These are phyloP conservation scores for Botryosphaeria agaves DNA, from an alignment of 2,329 filamentous ascomycete genomes.

Conservation along the genomic window DNA sequence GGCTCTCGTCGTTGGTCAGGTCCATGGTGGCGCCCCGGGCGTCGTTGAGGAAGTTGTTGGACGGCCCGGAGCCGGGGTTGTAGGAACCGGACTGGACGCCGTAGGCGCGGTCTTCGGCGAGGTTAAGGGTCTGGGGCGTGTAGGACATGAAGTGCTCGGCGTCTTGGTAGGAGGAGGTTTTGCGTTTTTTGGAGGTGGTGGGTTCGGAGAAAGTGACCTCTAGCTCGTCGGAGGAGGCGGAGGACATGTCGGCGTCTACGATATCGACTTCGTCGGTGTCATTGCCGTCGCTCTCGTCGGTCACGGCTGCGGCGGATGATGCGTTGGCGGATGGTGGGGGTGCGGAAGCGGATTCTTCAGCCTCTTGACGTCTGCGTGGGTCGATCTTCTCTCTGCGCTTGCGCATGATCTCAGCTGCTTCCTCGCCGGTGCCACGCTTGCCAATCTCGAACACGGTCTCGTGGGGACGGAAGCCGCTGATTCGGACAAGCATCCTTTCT, in stretches of 20 bases:
- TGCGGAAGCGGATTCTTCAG: slow-evolving; percentile 20
- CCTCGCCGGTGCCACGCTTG: slow-evolving; percentile 43
- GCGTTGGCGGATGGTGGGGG: slow-evolving; percentile 4
- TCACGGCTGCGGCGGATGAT: slow-evolving; percentile 13
- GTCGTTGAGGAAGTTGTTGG: slow-evolving; percentile 73
- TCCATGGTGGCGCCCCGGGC: slow-evolving; percentile 87
- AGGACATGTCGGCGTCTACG: slow-evolving; percentile 18
- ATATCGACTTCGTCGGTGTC: slow-evolving; percentile 21
- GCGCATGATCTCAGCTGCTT: slow-evolving; percentile 61
- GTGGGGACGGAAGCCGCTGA: slow-evolving; percentile 73
- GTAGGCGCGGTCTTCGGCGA: slow-evolving; percentile 81
- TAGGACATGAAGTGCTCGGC: slow-evolving; percentile 95
- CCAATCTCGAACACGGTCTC: slow-evolving; percentile 97
- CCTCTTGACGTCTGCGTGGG: slow-evolving; percentile 29
- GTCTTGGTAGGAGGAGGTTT: slow-evolving; percentile 49
- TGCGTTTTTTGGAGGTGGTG: slow-evolving; percentile 7
- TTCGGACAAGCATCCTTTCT: slow-evolving; percentile 71
- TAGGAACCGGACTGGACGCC: slow-evolving; percentile 69
- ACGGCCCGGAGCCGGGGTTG: slow-evolving; percentile 30
- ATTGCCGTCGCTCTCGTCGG: slow-evolving; percentile 20
- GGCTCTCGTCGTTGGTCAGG: slow-evolving; percentile 74
- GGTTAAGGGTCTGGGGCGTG: slow-evolving; percentile 61
- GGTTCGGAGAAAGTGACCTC: slow-evolving; percentile 30
- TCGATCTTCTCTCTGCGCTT: slow-evolving; percentile 52
- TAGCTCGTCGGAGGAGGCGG: slow-evolving; percentile 35